These are phyloP conservation scores for Penicillium digitatum DNA, from an alignment of 2,329 filamentous ascomycete species.

Conservation along the genomic window DNA sequence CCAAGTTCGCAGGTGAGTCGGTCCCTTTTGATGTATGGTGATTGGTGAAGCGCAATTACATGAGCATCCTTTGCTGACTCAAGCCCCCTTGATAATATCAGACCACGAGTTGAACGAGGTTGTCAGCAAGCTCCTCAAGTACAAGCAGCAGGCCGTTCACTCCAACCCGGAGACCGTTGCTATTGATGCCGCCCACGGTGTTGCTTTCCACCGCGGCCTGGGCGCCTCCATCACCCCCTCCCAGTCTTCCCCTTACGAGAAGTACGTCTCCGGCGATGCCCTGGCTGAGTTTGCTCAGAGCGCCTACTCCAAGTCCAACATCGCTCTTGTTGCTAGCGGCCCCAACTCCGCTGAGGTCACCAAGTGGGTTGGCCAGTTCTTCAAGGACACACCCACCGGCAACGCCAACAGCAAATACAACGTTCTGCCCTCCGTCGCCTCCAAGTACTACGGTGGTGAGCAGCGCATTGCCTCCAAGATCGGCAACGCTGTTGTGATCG, in stretches of 20 bases:
- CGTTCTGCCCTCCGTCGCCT: conserved; percentile 57
- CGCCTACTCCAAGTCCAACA: conserved; percentile 84
- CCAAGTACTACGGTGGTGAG: conserved; percentile 93
- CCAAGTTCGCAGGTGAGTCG: conserved; percentile 69
- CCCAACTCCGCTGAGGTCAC: conserved; percentile 69
- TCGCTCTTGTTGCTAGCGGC: conserved; percentile 87
- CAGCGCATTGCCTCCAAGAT: conserved; percentile 74
- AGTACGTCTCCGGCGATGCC: conserved; percentile 69
- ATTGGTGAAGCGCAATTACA: not conserved
- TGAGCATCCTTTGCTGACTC: conserved; percentile 14
- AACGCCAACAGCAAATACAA: conserved; percentile 50
- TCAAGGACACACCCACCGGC: conserved; percentile 62
- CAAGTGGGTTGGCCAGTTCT: conserved; percentile 93
- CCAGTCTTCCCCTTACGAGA: conserved; percentile 65
- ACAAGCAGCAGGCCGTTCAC: conserved; percentile 71
- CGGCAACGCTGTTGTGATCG: conserved; percentile 82
- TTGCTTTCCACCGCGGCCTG: conserved; percentile 91
- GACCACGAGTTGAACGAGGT: conserved; percentile 90
- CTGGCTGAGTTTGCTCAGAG: conserved; percentile 71
- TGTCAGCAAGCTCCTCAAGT: conserved; percentile 69
- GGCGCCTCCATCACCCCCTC: conserved; percentile 73
- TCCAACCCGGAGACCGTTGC: conserved; percentile 64
- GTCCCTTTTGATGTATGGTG: conserved; percentile 3
- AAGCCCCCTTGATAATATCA: conserved; percentile 39
- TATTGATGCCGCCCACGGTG: conserved; percentile 76